These are phyloP conservation scores for Curvularia eragrostidis DNA, from an alignment of 2,329 filamentous ascomycete genomes.

Conservation along the genomic window DNA sequence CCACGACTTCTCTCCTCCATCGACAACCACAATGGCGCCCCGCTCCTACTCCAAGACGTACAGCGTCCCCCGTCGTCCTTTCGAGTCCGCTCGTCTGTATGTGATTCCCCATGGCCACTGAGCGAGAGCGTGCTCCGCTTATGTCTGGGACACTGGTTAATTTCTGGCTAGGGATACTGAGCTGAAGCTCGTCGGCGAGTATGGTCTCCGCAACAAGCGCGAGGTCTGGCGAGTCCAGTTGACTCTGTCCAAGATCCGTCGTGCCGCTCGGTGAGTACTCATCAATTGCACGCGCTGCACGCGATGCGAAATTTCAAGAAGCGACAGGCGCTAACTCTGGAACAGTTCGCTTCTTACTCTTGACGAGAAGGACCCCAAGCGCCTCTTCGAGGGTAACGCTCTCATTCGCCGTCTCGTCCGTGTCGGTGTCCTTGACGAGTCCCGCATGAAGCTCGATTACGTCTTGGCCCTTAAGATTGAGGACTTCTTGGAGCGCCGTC, in stretches of 20 bases:
- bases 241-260: constrained; percentile 99
- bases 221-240: constrained; percentile 99
- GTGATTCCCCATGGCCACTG: constrained; percentile 88
- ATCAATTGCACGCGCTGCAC: constrained; percentile 17
- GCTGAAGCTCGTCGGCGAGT: constrained; percentile 99
- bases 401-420: constrained; percentile 99
- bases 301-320: constrained; percentile 15
- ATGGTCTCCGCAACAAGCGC: constrained; percentile 99
- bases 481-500: constrained; percentile 99
- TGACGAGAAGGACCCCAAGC: constrained; percentile 99
- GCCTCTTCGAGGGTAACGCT: constrained; percentile 99
- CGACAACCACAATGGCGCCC: constrained; percentile 54
- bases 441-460: constrained; percentile 99
- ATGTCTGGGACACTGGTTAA: constrained; percentile 85
- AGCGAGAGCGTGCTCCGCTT: constrained; percentile 97
- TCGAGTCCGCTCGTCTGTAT: constrained; percentile 99
- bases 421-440: constrained; percentile 99
- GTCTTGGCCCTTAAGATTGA: constrained; percentile 98
- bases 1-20: constrained; percentile 32
- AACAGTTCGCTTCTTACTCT: constrained; percentile 97
- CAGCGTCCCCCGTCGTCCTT: constrained; percentile 96
- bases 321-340: constrained; percentile 22
- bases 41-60: constrained; percentile 98
- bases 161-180: constrained; percentile 84
- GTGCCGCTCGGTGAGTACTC: constrained; percentile 91